A percentile compares a stretch with the other conserved stretches of the same genome.
These are phyloP conservation scores for Citeromyces matritensis DNA, from an alignment of 805 yeast genomes.

Conservation along the genomic window DNA sequence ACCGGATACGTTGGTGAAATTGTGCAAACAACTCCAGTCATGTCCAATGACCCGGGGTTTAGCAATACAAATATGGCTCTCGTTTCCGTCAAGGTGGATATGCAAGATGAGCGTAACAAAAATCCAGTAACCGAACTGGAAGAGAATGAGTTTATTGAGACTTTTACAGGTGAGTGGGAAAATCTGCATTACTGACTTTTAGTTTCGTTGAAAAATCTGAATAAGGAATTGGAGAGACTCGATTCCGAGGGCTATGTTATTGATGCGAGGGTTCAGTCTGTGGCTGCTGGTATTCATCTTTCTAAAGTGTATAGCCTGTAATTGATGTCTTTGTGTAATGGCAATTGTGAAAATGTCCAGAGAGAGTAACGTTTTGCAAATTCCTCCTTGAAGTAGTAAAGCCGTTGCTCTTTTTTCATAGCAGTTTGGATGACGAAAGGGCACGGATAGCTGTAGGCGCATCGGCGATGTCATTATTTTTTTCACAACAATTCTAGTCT, in stretches of 20 bases:
- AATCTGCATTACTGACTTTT: background rate
- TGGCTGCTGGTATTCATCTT: conserved; percentile 66
- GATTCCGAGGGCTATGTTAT: conserved; percentile 54
- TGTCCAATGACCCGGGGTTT: conserved; percentile 49
- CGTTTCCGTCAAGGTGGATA: conserved; percentile 67
- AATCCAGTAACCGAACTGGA: conserved; percentile 68
- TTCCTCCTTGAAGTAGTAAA: conserved; percentile 1
- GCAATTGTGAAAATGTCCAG: background rate
- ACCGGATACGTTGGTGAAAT: conserved; percentile 80
- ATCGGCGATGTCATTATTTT: too few species aligned
- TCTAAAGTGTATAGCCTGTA: conserved; percentile 16
- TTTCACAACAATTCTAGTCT: too few species aligned
- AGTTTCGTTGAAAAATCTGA: conserved; percentile 46
- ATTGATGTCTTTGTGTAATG: background rate
- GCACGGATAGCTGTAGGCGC: too few species aligned
- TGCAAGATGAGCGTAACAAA: conserved; percentile 45
- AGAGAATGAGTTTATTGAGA: conserved; percentile 85
- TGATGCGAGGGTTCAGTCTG: conserved; percentile 79
- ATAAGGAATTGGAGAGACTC: conserved; percentile 34
- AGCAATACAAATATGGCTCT: conserved; percentile 78
- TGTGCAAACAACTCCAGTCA: conserved; percentile 8
- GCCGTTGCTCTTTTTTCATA: too few species aligned
- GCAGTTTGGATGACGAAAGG: too few species aligned
- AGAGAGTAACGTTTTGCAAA: background rate
- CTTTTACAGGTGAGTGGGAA: conserved; percentile 36